Conservation (phyloP, 768 basidiomycete species). For the Agrocybe praecox region DNA sequence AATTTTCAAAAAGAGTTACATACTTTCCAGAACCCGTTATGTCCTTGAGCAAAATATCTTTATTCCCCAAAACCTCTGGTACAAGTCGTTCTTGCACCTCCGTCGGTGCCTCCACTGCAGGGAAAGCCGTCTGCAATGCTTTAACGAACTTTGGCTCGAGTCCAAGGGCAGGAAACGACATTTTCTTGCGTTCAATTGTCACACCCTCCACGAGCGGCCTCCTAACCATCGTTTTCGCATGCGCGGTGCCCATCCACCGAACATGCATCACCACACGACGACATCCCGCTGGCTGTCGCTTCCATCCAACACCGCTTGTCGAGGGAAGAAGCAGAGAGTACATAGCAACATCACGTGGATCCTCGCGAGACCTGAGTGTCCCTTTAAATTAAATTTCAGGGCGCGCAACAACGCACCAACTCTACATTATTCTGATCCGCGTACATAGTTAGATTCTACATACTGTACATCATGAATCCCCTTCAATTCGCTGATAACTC, state of each 20-base stretch:
- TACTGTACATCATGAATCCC: constrained; percentile 27
- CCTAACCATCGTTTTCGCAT: constrained; percentile 7
- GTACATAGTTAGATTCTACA: neutral
- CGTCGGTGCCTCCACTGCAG: constrained; percentile 59
- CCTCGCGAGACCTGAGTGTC: neutral
- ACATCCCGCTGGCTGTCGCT: neutral
- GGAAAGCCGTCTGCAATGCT: constrained; percentile 62
- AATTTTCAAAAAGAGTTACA: constrained; percentile 24
- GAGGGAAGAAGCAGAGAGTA: constrained; percentile 21
- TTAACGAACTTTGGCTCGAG: constrained; percentile 49
- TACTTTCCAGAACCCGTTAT: constrained; percentile 83
- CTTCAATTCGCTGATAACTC: constrained; percentile 50
- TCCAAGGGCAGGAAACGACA: constrained; percentile 39
- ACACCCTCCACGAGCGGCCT: neutral
- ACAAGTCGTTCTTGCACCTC: constrained; percentile 61
- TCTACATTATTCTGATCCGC: neutral
- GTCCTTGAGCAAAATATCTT: constrained; percentile 70
- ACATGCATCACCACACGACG: neutral
- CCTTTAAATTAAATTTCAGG: neutral
- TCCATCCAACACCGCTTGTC: constrained; percentile 7
- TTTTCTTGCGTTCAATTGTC: neutral
- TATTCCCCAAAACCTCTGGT: constrained; percentile 54
- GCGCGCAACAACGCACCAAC: neutral
- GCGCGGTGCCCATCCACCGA: too few relatives aligned
- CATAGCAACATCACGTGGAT: constrained; percentile 26